A percentile compares a stretch with the other conserved stretches of the same genome.
Evolutionary conservation across 257 asterid genomes (phyloP).

Genomic region (Linaria vulgaris): DNA sequence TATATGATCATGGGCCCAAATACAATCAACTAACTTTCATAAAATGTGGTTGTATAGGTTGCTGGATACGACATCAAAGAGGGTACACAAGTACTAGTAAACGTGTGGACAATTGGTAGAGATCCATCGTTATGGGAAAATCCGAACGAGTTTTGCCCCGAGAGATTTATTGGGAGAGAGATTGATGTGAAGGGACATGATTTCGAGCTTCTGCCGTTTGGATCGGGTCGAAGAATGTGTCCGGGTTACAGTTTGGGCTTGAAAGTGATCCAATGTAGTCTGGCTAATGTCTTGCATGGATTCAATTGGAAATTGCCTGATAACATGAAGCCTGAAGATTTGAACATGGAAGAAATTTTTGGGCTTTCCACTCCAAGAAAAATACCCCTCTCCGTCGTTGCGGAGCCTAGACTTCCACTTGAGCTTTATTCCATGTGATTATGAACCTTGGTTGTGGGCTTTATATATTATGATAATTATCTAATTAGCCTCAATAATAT

Average conservation of each 20-base stretch:
- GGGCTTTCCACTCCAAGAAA: slow-evolving; percentile 57
- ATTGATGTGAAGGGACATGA: slow-evolving; percentile 61
- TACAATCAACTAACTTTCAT: background rate
- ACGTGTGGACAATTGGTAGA: slow-evolving; percentile 65
- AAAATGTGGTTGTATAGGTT: slow-evolving; percentile 27
- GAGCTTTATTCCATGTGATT: slow-evolving; percentile 29
- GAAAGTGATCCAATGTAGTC: slow-evolving; percentile 53
- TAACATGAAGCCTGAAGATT: slow-evolving; percentile 32
- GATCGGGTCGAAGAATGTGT: slow-evolving; percentile 67
- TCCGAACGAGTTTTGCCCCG: slow-evolving; percentile 49
- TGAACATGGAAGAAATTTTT: slow-evolving; percentile 58
- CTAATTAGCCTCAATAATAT: background rate
- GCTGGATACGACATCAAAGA: slow-evolving; percentile 49
- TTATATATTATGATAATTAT: too few species aligned
- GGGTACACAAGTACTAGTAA: slow-evolving; percentile 47
- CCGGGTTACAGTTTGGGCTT: slow-evolving; percentile 61
- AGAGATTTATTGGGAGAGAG: slow-evolving; percentile 42
- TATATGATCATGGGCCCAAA: too few species aligned
- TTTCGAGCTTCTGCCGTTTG: slow-evolving; percentile 58
- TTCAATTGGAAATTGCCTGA: slow-evolving; percentile 46
- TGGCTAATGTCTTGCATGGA: slow-evolving; percentile 56
- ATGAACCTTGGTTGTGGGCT: too few species aligned
- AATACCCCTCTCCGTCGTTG: slow-evolving; percentile 36
- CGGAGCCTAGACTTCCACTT: slow-evolving; percentile 43
- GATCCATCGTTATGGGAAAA: slow-evolving; percentile 59